Conservation (phyloP, 2,329 filamentous ascomycete genomes). For the Ophiocordyceps sinensis region DNA sequence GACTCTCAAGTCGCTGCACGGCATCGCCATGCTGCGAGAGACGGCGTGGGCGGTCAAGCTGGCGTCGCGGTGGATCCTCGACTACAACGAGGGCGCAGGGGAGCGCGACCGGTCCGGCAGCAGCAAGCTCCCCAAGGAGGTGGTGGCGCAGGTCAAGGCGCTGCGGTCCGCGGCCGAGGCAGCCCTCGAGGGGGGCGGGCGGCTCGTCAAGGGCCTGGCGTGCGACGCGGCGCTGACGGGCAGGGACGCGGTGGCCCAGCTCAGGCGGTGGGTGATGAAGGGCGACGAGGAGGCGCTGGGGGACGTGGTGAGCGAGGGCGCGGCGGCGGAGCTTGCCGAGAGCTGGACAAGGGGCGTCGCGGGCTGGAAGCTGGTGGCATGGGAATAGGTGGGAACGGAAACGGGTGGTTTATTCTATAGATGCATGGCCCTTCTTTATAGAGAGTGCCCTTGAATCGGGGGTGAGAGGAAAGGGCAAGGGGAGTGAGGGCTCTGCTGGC, state of each 20-base stretch:
- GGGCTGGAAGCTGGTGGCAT: constrained; percentile 20
- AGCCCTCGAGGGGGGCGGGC: constrained; percentile 18
- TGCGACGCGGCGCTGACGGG: constrained; percentile 12
- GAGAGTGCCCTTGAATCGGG: background rate
- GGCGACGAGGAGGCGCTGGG: constrained; percentile 7
- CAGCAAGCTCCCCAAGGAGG: constrained; percentile 22
- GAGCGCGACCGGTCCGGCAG: constrained; percentile 24
- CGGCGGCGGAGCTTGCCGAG: constrained; percentile 13
- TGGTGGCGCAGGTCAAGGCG: constrained; percentile 17
- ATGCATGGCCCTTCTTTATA: too few species aligned
- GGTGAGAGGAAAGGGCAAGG: too few species aligned
- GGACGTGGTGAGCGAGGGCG: constrained; percentile 11
- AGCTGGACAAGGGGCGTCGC: constrained; percentile 20
- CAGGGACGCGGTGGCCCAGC: constrained; percentile 11
- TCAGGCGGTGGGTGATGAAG: constrained; percentile 16
- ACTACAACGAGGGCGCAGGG: constrained; percentile 23
- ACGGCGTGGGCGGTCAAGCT: constrained; percentile 18
- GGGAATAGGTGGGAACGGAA: constrained; percentile 10
- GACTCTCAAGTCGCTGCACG: constrained; percentile 20
- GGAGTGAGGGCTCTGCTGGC: too few species aligned
- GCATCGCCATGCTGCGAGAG: constrained; percentile 22
- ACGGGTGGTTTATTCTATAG: too few species aligned
- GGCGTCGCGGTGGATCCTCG: constrained; percentile 18
- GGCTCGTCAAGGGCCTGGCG: constrained; percentile 13
- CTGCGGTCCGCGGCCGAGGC: constrained; percentile 15